Evolutionary conservation across 163 green algal species (phyloP).

Genomic region (Trebouxia gelatinosa): DNA sequence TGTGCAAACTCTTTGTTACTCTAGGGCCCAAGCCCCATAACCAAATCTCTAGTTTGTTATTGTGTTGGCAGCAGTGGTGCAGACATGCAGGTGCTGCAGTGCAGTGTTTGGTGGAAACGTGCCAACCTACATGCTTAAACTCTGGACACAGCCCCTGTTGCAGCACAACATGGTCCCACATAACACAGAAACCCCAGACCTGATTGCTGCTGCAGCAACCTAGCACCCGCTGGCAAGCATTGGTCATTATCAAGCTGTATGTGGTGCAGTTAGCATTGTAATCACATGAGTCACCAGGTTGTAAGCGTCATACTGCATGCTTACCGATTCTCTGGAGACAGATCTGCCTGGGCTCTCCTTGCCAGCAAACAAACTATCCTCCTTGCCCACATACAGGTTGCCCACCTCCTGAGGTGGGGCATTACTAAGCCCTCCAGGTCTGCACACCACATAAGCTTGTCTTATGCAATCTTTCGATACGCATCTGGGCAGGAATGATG

Average conservation of each 20-base stretch:
- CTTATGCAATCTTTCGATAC: too few species aligned
- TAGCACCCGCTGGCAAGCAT: neutral
- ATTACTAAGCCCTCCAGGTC: conserved; percentile 55
- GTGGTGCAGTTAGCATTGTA: neutral
- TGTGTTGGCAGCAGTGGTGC: too few species aligned
- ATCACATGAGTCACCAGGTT: neutral
- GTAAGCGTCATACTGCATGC: neutral
- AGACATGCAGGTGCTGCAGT: too few species aligned
- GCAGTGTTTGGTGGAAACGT: too few species aligned
- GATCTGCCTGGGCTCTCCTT: conserved; percentile 45
- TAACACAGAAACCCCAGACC: neutral
- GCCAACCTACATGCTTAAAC: too few species aligned
- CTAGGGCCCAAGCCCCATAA: too few species aligned
- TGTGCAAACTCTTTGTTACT: too few species aligned
- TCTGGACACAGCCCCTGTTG: neutral
- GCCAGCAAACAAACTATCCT: conserved; percentile 61
- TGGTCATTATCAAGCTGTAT: neutral
- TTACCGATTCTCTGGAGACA: conserved; percentile 60
- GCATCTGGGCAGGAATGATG: neutral
- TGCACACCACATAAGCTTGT: too few species aligned
- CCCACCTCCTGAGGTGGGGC: conserved; percentile 45
- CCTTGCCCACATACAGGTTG: conserved; percentile 46
- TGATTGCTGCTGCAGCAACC: neutral
- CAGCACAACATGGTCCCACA: neutral
- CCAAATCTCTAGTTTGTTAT: too few species aligned